Evolutionary conservation across 257 asterid species (phyloP).

Genomic region (Scutellaria barbata): DNA sequence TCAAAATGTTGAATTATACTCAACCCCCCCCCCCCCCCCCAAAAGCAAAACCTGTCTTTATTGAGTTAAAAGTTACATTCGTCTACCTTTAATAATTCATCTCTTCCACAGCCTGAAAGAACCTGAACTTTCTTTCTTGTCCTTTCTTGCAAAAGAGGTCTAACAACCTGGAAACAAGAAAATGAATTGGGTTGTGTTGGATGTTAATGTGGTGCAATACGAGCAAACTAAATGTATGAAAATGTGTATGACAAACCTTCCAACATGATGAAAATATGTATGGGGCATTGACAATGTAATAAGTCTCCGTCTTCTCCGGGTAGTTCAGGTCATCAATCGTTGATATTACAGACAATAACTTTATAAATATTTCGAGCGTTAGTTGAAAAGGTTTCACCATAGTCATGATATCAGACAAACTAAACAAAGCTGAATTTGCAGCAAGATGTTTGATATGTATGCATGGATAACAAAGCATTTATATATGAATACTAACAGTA

Average conservation of each 20-base stretch:
- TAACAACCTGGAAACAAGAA: constrained; percentile 64
- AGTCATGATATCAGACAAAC: neutral
- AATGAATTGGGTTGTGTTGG: neutral
- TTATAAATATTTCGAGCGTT: constrained; percentile 34
- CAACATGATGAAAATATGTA: constrained; percentile 95
- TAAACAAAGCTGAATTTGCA: neutral
- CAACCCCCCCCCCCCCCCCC: too few relatives aligned
- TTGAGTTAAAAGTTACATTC: neutral
- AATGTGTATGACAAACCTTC: constrained; percentile 59
- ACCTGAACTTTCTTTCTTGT: constrained; percentile 67
- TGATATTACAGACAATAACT: constrained; percentile 77
- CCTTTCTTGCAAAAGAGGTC: constrained; percentile 87
- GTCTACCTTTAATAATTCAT: constrained; percentile 60
- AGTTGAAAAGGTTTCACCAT: neutral
- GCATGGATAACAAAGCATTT: neutral
- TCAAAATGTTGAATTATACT: neutral
- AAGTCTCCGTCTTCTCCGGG: constrained; percentile 92
- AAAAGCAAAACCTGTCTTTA: neutral
- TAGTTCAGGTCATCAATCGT: constrained; percentile 90
- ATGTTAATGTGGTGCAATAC: neutral
- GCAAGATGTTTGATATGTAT: neutral
- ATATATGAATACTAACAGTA: too few relatives aligned
- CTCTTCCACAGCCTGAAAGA: constrained; percentile 63
- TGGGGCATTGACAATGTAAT: constrained; percentile 91
- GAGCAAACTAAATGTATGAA: constrained; percentile 1